These are phyloP conservation scores for Paecilomyces formosus DNA, from an alignment of 2,329 filamentous ascomycete genomes.

Conservation along the genomic window DNA sequence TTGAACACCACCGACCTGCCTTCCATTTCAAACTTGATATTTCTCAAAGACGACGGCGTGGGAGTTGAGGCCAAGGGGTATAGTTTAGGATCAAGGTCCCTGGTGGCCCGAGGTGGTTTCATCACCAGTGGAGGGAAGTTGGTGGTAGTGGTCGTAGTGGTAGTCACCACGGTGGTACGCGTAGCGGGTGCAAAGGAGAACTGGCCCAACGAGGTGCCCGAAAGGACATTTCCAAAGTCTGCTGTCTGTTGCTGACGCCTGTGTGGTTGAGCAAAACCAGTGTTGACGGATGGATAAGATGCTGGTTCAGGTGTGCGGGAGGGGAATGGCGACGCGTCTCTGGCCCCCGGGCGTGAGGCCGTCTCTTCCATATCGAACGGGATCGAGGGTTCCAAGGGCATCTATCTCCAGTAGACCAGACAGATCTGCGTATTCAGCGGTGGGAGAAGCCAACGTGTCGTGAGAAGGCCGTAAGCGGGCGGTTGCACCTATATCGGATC, in stretches of 20 bases:
- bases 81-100: constrained; percentile 73
- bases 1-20: constrained; percentile 55
- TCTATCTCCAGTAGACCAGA: not conserved
- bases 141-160: constrained; percentile 81
- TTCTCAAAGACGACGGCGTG: constrained; percentile 70
- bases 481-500: not conserved
- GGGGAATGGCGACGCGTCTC: constrained; percentile 9
- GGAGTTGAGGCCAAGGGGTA: constrained; percentile 81
- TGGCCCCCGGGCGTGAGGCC: constrained; percentile 4
- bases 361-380: constrained; percentile 2
- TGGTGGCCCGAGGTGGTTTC: constrained; percentile 61
- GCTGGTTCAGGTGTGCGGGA: constrained; percentile 1
- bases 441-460: not conserved
- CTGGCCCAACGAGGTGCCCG: constrained; percentile 45
- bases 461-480: not conserved
- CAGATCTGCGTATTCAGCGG: not conserved
- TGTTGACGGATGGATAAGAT: constrained; percentile 2
- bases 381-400: constrained; percentile 1
- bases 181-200: constrained; percentile 58
- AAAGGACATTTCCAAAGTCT: constrained; percentile 14
- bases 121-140: constrained; percentile 77
- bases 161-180: constrained; percentile 67
- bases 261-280: constrained; percentile 7
- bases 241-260: constrained; percentile 21
- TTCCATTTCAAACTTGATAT: constrained; percentile 66